Conservation (phyloP, 352 stramenopile genomes). For the Globisporangium canariense region DNA sequence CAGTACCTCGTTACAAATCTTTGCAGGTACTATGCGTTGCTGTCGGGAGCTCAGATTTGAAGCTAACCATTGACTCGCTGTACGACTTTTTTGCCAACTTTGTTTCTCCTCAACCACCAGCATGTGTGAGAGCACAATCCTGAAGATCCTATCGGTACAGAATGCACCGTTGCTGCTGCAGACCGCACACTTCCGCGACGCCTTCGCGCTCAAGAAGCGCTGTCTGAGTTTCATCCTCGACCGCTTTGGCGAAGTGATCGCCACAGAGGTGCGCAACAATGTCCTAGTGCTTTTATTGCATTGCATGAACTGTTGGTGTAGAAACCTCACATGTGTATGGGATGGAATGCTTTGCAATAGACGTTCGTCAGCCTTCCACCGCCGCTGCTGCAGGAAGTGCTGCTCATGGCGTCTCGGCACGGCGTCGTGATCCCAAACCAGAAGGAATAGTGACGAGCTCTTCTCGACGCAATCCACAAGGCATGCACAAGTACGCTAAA, state of each 20-base stretch:
- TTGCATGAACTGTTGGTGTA: no score
- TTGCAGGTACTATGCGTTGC: slow-evolving; percentile 30
- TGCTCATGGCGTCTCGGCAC: slow-evolving; percentile 56
- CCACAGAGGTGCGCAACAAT: slow-evolving; percentile 38
- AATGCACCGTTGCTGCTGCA: slow-evolving; percentile 81
- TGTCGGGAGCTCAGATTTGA: no score
- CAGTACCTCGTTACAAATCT: slow-evolving; percentile 79
- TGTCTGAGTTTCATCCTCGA: slow-evolving; percentile 83
- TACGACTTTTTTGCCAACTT: not conserved
- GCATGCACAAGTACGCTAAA: not conserved
- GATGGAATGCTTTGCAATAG: slow-evolving; percentile 16
- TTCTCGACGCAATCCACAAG: not conserved
- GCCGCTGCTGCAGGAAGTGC: slow-evolving; percentile 68
- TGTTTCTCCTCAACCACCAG: slow-evolving; percentile 23
- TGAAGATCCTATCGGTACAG: slow-evolving; percentile 61
- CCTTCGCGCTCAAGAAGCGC: slow-evolving; percentile 69
- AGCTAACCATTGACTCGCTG: not conserved
- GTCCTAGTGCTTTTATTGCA: no score
- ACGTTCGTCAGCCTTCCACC: slow-evolving; percentile 60
- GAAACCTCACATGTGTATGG: no score
- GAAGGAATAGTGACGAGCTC: slow-evolving; percentile 6
- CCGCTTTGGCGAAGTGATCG: slow-evolving; percentile 74
- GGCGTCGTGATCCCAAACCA: slow-evolving; percentile 73
- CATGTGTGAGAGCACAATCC: slow-evolving; percentile 67
- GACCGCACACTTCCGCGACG: slow-evolving; percentile 67